A percentile compares a stretch with the other conserved stretches of the same genome.
Evolutionary conservation across 306 rosid species (phyloP).

Genomic region (Prunus mume): DNA sequence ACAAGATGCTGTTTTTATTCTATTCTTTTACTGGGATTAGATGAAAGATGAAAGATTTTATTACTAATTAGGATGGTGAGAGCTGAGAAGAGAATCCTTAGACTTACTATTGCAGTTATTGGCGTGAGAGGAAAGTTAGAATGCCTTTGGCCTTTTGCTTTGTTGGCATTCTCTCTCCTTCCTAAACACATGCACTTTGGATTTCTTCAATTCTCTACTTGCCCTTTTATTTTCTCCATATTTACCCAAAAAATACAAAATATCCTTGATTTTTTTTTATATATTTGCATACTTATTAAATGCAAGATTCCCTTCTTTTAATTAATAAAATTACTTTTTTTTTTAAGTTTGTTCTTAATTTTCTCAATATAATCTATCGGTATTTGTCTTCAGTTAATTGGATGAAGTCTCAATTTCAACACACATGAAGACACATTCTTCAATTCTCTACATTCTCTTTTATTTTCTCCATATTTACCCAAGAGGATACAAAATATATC

Average conservation of each 20-base stretch:
- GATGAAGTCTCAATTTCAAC: no score
- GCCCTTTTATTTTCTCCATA: neutral
- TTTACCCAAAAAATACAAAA: neutral
- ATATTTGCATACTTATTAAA: no score
- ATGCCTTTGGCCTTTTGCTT: slow-evolving; percentile 16
- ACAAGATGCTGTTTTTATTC: slow-evolving; percentile 20
- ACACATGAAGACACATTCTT: no score
- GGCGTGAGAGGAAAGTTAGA: slow-evolving; percentile 30
- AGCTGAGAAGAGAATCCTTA: slow-evolving; percentile 22
- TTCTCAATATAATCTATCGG: no score
- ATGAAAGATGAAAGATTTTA: neutral
- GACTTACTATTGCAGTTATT: slow-evolving; percentile 18
- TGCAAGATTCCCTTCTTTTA: no score
- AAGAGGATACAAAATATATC: neutral
- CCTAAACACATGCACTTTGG: neutral
- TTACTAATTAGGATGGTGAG: slow-evolving; percentile 13
- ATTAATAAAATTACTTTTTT: no score
- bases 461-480: neutral
- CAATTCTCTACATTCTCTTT: neutral
- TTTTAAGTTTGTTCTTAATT: no score
- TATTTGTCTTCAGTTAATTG: no score
- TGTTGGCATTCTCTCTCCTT: slow-evolving; percentile 24
- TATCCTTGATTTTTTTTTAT: neutral
- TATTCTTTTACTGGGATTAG: slow-evolving; percentile 8
- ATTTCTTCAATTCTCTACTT: neutral